phyloP scores from a whole-genome alignment of 345 rosid species.

The Moricandia arvensis region DNA sequence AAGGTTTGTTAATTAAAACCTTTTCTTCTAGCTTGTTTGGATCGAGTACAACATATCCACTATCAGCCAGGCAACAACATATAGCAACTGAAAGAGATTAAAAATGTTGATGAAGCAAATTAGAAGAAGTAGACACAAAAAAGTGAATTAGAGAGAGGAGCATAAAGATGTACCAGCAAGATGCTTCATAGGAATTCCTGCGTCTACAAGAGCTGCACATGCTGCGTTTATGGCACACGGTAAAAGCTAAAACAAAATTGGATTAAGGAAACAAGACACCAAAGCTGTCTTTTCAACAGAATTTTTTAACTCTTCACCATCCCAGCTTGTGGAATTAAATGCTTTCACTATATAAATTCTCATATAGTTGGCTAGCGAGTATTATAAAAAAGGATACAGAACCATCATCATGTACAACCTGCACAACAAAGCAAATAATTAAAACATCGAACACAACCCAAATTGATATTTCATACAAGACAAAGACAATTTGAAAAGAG shows the following conservation, averaged over 20 bases:
- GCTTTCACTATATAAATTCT: no score
- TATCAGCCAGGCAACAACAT: conserved; percentile 74
- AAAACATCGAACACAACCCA: conserved; percentile 10
- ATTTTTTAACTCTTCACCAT: no score
- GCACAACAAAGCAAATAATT: conserved; percentile 21
- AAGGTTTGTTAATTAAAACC: conserved; percentile 41
- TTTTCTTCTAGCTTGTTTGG: conserved; percentile 89
- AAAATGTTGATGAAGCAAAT: conserved; percentile 15
- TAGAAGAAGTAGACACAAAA: not conserved
- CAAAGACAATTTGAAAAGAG: not conserved
- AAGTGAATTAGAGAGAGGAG: not conserved
- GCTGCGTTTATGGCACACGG: conserved; percentile 93
- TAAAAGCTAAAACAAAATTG: conserved; percentile 58
- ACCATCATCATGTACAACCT: conserved; percentile 91
- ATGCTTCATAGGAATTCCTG: conserved; percentile 93
- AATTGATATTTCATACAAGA: not conserved
- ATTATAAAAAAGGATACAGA: conserved; percentile 68
- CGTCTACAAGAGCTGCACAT: conserved; percentile 93
- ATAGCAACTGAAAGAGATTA: conserved; percentile 64
- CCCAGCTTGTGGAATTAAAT: no score
- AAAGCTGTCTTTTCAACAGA: not conserved
- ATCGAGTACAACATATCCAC: conserved; percentile 63
- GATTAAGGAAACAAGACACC: conserved; percentile 45
- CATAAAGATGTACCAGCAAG: conserved; percentile 59
- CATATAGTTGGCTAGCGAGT: no score